Evolutionary conservation across 352 stramenopile genomes (phyloP).

Genomic region (Globisporangium emineosum): DNA sequence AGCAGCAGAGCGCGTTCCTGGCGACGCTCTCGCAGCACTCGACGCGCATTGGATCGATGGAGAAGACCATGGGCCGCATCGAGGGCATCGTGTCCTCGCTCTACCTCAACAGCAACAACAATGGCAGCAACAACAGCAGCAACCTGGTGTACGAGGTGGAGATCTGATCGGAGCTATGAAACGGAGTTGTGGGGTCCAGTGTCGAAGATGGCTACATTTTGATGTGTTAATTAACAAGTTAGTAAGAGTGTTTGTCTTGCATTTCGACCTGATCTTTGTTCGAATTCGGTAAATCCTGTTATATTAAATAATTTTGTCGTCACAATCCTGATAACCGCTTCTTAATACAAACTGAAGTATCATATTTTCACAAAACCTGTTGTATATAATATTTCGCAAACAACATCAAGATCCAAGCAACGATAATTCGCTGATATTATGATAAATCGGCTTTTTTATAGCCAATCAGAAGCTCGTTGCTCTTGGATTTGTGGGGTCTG

Average conservation of each 20-base stretch:
- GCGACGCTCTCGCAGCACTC: conserved; percentile 44
- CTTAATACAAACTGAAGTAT: not conserved
- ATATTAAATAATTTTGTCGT: not conserved
- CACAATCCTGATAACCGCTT: not conserved
- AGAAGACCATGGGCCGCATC: conserved; percentile 41
- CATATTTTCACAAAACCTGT: not conserved
- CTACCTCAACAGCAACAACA: not conserved
- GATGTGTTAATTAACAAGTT: not conserved
- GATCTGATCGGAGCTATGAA: conserved; percentile 2
- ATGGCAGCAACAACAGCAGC: not conserved
- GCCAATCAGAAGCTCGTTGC: not conserved
- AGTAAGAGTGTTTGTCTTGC: conserved; percentile 4
- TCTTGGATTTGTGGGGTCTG: not conserved
- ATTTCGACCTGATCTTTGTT: not conserved
- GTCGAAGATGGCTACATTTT: conserved; percentile 4
- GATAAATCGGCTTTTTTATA: conserved; percentile 1
- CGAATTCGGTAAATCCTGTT: not conserved
- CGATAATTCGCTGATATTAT: conserved; percentile 3
- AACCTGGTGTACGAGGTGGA: conserved; percentile 8
- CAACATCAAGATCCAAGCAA: not conserved
- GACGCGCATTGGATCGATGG: conserved; percentile 50
- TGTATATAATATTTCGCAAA: not conserved
- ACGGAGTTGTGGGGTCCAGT: not conserved
- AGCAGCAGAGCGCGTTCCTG: conserved; percentile 46
- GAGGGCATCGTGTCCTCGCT: conserved; percentile 29